Conservation (phyloP, 176 grass and related monocot species). For the Dendrocalamus sinicus region DNA sequence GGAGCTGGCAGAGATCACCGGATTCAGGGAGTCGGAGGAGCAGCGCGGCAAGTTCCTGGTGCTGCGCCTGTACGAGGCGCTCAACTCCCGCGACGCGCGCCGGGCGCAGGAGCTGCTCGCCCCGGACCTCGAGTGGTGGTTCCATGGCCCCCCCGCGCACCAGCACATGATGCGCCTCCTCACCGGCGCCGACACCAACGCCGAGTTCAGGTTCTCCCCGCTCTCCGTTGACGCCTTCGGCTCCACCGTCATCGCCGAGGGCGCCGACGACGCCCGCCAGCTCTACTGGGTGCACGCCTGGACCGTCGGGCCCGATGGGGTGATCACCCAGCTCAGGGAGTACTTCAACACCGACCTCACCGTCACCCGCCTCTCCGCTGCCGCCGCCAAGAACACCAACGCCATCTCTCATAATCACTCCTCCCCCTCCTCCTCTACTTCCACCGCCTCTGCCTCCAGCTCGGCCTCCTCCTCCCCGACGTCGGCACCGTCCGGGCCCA, state of each 20-base stretch:
- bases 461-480: not conserved
- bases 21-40: conserved; percentile 48
- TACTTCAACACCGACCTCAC: conserved; percentile 89
- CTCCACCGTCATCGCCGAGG: conserved; percentile 77
- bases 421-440: not conserved
- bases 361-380: conserved; percentile 59
- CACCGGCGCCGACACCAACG: conserved; percentile 53
- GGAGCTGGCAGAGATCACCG: conserved; percentile 42
- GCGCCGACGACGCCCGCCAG: conserved; percentile 37
- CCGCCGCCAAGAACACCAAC: conserved; percentile 18
- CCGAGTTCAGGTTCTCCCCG: conserved; percentile 59
- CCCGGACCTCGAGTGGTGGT: conserved; percentile 95
- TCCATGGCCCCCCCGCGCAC: conserved; percentile 75
- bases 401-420: conserved; percentile 10
- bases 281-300: conserved; percentile 90
- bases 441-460: not conserved
- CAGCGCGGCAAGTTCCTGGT: conserved; percentile 61
- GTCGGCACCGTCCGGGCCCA: conserved; percentile 19
- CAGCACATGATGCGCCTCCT: conserved; percentile 93
- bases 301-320: conserved; percentile 72
- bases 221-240: conserved; percentile 62
- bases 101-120: conserved; percentile 65
- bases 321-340: conserved; percentile 85
- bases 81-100: conserved; percentile 59
- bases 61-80: conserved; percentile 71